Conservation (phyloP, 257 asterid species). For the Gentiana straminea region DNA sequence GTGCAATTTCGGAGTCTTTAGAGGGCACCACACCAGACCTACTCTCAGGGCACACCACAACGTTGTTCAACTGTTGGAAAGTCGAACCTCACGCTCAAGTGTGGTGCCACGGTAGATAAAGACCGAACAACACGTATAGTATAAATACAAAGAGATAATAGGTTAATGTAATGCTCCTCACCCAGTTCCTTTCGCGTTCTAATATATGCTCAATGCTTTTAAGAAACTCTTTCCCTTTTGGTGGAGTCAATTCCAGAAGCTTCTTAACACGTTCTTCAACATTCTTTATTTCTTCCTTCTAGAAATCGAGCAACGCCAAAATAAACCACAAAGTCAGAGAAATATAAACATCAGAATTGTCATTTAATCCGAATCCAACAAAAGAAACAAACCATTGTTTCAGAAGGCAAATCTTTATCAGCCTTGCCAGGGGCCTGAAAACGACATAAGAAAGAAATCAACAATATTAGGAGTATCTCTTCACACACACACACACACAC, state of each 20-base stretch:
- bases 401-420: conserved; percentile 87
- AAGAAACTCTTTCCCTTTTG: conserved; percentile 83
- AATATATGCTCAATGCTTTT: conserved; percentile 83
- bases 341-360: neutral
- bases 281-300: conserved; percentile 80
- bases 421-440: conserved; percentile 90
- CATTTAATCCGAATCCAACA: too few species aligned
- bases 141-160: neutral
- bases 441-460: conserved; percentile 5
- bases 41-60: too few species aligned
- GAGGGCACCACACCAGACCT: too few species aligned
- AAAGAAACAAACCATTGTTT: conserved; percentile 55
- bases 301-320: conserved; percentile 11
- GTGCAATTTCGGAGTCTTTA: too few species aligned
- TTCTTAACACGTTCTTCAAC: conserved; percentile 83
- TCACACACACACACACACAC: too few species aligned
- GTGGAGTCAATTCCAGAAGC: conserved; percentile 91
- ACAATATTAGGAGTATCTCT: neutral
- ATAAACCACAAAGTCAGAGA: too few species aligned
- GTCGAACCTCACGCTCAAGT: too few species aligned
- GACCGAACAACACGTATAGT: too few species aligned
- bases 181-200: conserved; percentile 99
- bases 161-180: conserved; percentile 23
- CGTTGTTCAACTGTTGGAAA: too few species aligned
- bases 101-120: too few species aligned